Evolutionary conservation across 305 asterid genomes (phyloP), one percentile per base, ranked within the genome.

Genomic region (Plantago lanceolata): DNA sequence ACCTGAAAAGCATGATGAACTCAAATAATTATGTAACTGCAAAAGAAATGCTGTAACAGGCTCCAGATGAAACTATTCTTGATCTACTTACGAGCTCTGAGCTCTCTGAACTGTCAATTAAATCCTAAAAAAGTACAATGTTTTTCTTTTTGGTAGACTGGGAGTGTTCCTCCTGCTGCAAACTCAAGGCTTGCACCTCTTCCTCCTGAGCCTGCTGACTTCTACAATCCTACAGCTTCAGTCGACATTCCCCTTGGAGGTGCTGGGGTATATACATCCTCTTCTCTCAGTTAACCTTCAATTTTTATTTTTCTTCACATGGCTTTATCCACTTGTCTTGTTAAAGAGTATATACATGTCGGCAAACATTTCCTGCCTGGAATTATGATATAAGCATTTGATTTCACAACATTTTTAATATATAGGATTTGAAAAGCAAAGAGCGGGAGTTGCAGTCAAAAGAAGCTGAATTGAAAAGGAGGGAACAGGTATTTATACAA

Each of bases 121-220:
- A 26, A 11, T 17, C 28, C 13, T 57, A 29, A 14, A 16, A 11
- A 8, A n/a, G n/a, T 0, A n/a, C 61, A 7, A 0, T 57, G 7
- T 57, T 29, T 31, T 18, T 9, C 12, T 5, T 54, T 1, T 76
- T 59, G 63, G 97, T 61, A 31, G 45, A 49, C 79, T 71, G 90
- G 89, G 53, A 85, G 77, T 57, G 92, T 82, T 49, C 94, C 95
- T 64, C 77, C 90, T 49, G 86, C 72, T 44, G 49, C 94, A 71
- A 84, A 84, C 73, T 82, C 97, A 20, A 83, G 92, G 75, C 94
- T 87, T 73, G 78, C 96, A 54, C 97, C 97, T 59, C 96, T 87
- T 70, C 95, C 95, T 31, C 96, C 88, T 19, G 97, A 90, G 71
- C 97, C 96, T 71, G 97, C 90, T 37, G 97, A 79, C 71, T 90